Evolutionary conservation across 805 yeast species (phyloP), one percentile per base, ranked within the genome.

Genomic region (Debaryomyces castellii): DNA sequence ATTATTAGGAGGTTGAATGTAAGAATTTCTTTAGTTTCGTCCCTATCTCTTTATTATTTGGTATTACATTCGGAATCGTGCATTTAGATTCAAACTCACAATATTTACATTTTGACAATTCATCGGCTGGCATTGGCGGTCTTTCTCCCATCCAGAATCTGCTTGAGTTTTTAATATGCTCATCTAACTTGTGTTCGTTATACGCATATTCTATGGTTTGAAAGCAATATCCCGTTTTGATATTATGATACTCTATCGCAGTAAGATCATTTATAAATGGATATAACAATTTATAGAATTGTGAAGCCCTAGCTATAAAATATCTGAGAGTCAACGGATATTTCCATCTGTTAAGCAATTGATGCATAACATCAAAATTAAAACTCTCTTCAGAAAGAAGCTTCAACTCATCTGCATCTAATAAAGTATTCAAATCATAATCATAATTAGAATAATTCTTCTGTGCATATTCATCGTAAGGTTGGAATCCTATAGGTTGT

Each of bases 111-210:
- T 73, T 72, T 3, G 63, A 58, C 44, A 51, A 64, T 51, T 60
- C 77, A 7, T 58, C 54, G 3, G 78, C 69, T 5, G 74, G 74
- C 24, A 53, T 55, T 1, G 88, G 87, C 3, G 58, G 59, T 39
- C 86, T 63, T 25, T 62, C 53, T 0, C 90, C 90, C 52, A 69
- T 67, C 90, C 90, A 85, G 50, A 82, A 77, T 20, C 57, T 55
- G 42, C 77, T 51, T 2, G 81, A 69, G 9, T 59, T 51, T 0
- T 50, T 38, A 2, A 77, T 58, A 6, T 66, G 58, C 2, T 51
- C 28, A 1, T 63, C 49, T 2, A 80, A 54, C 10, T 49, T 54
- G 0, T 50, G 41, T 4, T 57, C 53, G 40, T 73, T 66, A 53
- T 71, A 81, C 3, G 59, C 46, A 44, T 77, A 77, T 7, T 56